Percentiles rank a stretch among this genome's conserved stretches.
phyloP scores from a whole-genome alignment of 768 basidiomycete species.

The Auricularia auricula-judae region DNA sequence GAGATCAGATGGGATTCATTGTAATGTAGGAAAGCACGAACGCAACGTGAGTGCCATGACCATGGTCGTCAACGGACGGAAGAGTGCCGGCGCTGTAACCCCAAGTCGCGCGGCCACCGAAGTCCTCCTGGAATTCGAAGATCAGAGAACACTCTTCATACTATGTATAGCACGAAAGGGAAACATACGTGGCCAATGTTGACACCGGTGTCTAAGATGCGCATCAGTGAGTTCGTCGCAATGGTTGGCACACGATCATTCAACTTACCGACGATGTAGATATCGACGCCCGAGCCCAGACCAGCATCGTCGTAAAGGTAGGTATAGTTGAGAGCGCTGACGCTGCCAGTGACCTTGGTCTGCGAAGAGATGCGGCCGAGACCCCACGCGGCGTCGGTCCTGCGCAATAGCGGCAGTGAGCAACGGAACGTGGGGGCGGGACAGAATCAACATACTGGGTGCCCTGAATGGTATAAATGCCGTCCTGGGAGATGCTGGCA shows the following conservation, averaged over 20 bases:
- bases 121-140: background rate
- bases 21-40: background rate
- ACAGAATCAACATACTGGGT: background rate
- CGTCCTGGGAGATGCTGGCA: conserved; percentile 4
- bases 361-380: conserved; percentile 4
- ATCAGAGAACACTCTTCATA: background rate
- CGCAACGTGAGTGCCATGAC: conserved; percentile 7
- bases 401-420: background rate
- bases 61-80: conserved; percentile 6
- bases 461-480: background rate
- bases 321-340: conserved; percentile 6
- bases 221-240: no score
- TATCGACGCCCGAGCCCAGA: conserved; percentile 1
- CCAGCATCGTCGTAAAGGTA: background rate
- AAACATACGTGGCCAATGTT: background rate
- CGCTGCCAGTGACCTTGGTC: background rate
- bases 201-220: conserved; percentile 5
- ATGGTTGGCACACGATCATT: no score
- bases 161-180: background rate
- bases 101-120: background rate
- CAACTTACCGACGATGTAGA: conserved; percentile 5
- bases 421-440: background rate
- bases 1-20: background rate
- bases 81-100: background rate
- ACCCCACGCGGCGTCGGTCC: conserved; percentile 9